Evolutionary conservation across 2,329 filamentous ascomycete species (phyloP).

Genomic region (Grosmannia huntii): DNA sequence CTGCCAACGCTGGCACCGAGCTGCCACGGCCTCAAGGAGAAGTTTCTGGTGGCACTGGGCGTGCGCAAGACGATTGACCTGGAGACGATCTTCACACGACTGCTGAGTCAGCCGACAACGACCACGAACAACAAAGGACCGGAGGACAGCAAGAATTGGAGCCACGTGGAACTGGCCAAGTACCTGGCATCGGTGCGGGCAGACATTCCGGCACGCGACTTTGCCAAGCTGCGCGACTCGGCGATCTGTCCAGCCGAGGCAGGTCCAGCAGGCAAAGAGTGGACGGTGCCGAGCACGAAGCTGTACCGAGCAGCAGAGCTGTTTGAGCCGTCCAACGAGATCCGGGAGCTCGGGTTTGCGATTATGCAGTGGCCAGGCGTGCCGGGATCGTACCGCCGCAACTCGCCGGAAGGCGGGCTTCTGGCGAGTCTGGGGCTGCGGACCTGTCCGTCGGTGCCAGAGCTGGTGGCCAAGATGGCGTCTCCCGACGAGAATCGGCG

Average conservation of each 20-base stretch:
- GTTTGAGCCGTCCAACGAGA: slow-evolving; percentile 61
- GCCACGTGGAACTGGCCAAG: slow-evolving; percentile 86
- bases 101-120: slow-evolving; percentile 48
- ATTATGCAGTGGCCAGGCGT: slow-evolving; percentile 70
- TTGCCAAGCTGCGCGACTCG: slow-evolving; percentile 64
- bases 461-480: slow-evolving; percentile 68
- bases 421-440: slow-evolving; percentile 61
- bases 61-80: slow-evolving; percentile 93
- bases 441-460: slow-evolving; percentile 54
- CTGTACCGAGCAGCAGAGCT: slow-evolving; percentile 66
- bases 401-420: slow-evolving; percentile 62
- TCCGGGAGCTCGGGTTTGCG: slow-evolving; percentile 59
- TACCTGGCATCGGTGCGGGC: slow-evolving; percentile 82
- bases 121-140: slow-evolving; percentile 17
- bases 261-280: slow-evolving; percentile 41
- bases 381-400: slow-evolving; percentile 47
- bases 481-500: slow-evolving; percentile 46
- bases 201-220: slow-evolving; percentile 75
- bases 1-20: slow-evolving; percentile 62
- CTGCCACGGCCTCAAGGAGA: slow-evolving; percentile 75
- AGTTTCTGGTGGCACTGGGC: slow-evolving; percentile 69
- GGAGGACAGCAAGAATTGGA: slow-evolving; percentile 50
- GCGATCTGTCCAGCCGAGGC: slow-evolving; percentile 72
- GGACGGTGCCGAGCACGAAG: slow-evolving; percentile 34
- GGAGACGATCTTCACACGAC: slow-evolving; percentile 79